These are phyloP conservation scores for Penicillium sp. DNA, from an alignment of 2,329 filamentous ascomycete species.

Conservation along the genomic window DNA sequence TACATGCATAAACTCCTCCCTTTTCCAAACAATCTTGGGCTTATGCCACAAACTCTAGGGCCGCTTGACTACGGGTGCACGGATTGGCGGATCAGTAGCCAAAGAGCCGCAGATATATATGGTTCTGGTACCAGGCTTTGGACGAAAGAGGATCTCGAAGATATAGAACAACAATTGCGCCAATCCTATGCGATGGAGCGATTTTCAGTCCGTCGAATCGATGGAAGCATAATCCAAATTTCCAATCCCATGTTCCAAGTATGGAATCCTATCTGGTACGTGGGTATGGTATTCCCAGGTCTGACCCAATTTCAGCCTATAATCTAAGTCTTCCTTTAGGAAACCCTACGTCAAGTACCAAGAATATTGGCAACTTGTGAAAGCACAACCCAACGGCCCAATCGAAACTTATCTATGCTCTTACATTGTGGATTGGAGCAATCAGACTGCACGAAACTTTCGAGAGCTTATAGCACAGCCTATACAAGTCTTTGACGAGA, in stretches of 20 bases:
- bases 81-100: conserved; percentile 21
- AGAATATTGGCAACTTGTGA: conserved; percentile 23
- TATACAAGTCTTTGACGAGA: conserved; percentile 20
- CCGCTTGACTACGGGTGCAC: conserved; percentile 20
- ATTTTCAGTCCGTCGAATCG: conserved; percentile 22
- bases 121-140: conserved; percentile 19
- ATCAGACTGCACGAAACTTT: conserved; percentile 20
- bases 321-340: conserved; percentile 17
- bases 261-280: conserved; percentile 23
- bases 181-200: conserved; percentile 16
- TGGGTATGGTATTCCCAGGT: conserved; percentile 16
- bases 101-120: conserved; percentile 21
- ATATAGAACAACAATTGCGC: conserved; percentile 21
- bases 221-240: conserved; percentile 22
- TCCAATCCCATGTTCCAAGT: conserved; percentile 21
- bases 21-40: too few relatives aligned
- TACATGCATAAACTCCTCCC: too few relatives aligned
- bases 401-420: conserved; percentile 21
- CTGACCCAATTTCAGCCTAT: conserved; percentile 4
- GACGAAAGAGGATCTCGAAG: conserved; percentile 19
- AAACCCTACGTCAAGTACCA: conserved; percentile 21
- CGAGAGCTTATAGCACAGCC: conserved; percentile 21
- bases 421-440: conserved; percentile 24
- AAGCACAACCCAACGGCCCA: conserved; percentile 17
- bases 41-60: conserved; percentile 16